These are phyloP conservation scores for Candida ortonii DNA, from an alignment of 805 yeast species.

Conservation along the genomic window DNA sequence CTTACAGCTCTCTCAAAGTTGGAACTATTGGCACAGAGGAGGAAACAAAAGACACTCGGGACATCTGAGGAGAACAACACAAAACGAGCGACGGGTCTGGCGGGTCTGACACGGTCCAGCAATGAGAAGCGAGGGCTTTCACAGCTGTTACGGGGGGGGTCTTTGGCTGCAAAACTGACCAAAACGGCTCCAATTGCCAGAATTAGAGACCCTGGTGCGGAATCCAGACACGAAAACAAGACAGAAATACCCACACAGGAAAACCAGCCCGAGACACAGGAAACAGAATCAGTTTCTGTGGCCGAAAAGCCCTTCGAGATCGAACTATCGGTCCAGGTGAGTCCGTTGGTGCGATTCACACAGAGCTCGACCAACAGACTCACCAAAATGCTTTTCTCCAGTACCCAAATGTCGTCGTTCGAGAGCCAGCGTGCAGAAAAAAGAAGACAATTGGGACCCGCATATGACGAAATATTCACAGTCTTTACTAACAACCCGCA, in stretches of 20 bases:
- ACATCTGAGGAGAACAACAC: not conserved
- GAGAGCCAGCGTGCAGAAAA: slow-evolving; percentile 8
- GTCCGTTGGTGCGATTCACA: slow-evolving; percentile 6
- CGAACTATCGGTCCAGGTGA: slow-evolving; percentile 5
- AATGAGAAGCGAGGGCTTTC: slow-evolving; percentile 2
- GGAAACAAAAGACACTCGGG: slow-evolving; percentile 1
- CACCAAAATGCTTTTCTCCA: slow-evolving; percentile 8
- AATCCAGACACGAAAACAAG: slow-evolving; percentile 1
- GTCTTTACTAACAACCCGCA: slow-evolving; percentile 39
- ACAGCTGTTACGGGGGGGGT: too few species aligned
- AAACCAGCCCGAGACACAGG: too few species aligned
- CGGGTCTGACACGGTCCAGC: not conserved
- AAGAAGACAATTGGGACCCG: slow-evolving; percentile 4
- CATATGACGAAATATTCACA: slow-evolving; percentile 11
- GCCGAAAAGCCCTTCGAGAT: slow-evolving; percentile 10
- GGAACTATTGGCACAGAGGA: slow-evolving; percentile 43
- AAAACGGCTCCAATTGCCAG: too few species aligned
- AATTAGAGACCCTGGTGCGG: too few species aligned
- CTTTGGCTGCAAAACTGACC: too few species aligned
- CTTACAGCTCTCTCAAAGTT: slow-evolving; percentile 37
- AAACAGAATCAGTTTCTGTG: too few species aligned
- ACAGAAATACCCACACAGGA: not conserved
- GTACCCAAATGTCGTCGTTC: not conserved
- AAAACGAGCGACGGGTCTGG: slow-evolving; percentile 2
- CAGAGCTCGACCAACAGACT: slow-evolving; percentile 11